phyloP scores from a whole-genome alignment of 495 filamentous ascomycete species.

The Talaromyces adpressus region DNA sequence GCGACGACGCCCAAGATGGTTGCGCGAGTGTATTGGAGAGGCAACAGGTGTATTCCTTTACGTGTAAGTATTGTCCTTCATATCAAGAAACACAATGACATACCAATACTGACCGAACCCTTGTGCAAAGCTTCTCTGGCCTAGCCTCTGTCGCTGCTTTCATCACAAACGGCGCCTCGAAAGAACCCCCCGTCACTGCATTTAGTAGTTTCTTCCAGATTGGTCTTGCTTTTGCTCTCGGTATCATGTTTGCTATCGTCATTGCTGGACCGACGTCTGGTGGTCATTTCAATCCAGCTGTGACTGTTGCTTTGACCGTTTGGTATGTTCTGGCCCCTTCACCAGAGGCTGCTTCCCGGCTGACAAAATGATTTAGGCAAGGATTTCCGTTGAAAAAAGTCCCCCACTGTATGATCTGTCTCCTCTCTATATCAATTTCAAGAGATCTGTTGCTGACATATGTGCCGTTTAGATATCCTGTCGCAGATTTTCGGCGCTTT shows the following conservation, averaged over 20 bases:
- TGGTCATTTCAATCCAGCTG: constrained; percentile 46
- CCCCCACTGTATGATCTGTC: constrained; percentile 22
- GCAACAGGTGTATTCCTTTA: constrained; percentile 47
- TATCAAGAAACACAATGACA: neutral
- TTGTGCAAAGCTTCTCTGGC: constrained; percentile 30
- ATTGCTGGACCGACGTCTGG: constrained; percentile 43
- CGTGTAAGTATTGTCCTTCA: constrained; percentile 19
- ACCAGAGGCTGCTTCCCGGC: neutral
- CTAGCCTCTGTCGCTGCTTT: constrained; percentile 39
- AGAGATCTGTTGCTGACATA: neutral
- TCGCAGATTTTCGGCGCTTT: constrained; percentile 46
- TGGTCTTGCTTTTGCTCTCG: constrained; percentile 42
- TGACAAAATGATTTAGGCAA: constrained; percentile 15
- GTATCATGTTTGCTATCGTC: constrained; percentile 49
- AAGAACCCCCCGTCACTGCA: constrained; percentile 15
- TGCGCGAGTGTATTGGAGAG: constrained; percentile 43
- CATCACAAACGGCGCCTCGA: constrained; percentile 27
- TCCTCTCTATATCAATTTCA: constrained; percentile 15
- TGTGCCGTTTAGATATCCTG: constrained; percentile 28
- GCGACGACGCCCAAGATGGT: constrained; percentile 35
- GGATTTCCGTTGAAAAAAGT: constrained; percentile 47
- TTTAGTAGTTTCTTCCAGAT: constrained; percentile 42
- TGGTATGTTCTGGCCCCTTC: constrained; percentile 19
- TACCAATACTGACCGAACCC: neutral
- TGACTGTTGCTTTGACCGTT: constrained; percentile 41